phyloP scores from a whole-genome alignment of 164 flowering plant genomes.

The Amborella trichopoda region DNA sequence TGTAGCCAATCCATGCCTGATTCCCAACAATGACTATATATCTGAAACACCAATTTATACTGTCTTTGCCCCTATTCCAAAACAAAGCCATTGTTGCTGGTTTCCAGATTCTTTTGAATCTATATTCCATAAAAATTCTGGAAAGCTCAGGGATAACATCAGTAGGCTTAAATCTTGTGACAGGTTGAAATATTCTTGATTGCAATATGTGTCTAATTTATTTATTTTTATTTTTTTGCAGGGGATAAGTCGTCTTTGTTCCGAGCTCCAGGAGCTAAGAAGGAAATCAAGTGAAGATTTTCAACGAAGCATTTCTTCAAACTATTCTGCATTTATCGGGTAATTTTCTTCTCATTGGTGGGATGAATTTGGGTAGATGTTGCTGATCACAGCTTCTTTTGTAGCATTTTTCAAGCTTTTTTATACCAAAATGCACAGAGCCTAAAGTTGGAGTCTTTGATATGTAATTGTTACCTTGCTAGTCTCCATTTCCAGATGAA shows the following conservation, averaged over 20 bases:
- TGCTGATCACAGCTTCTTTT: neutral
- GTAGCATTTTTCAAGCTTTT: neutral
- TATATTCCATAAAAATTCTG: neutral
- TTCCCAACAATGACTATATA: too few species aligned
- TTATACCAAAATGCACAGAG: neutral
- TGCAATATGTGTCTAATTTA: neutral
- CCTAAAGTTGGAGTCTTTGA: neutral
- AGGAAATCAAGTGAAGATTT: conserved; percentile 47
- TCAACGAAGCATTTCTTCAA: conserved; percentile 27
- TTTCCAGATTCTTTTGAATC: neutral
- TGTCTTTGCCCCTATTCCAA: neutral
- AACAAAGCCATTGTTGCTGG: neutral
- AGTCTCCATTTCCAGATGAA: neutral
- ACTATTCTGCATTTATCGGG: conserved; percentile 48
- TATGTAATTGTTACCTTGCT: neutral
- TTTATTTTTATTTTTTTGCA: conserved; percentile 10
- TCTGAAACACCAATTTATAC: neutral
- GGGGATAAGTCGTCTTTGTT: conserved; percentile 64
- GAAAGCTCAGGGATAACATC: too few species aligned
- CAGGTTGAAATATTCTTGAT: neutral
- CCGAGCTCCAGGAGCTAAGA: conserved; percentile 57
- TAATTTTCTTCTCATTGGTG: conserved; percentile 4
- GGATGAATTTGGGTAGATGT: neutral
- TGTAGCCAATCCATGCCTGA: too few species aligned
- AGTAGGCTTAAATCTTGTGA: neutral